Evolutionary conservation across 164 flowering plant genomes (phyloP).

Genomic region (Kalanchoe fedtschenkoi): DNA sequence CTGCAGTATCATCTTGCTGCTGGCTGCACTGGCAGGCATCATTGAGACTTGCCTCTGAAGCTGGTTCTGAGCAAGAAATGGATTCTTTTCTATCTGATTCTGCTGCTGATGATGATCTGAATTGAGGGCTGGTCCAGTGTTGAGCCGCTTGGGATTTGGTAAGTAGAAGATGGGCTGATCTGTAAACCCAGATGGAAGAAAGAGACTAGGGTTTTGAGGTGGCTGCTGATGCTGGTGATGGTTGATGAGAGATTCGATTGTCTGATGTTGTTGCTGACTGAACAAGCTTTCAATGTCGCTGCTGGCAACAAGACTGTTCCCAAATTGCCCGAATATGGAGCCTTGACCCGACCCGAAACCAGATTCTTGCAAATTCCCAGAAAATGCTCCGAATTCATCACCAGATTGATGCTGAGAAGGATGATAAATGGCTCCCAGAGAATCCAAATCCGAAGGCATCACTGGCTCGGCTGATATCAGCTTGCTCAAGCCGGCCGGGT

Average conservation of each 20-base stretch:
- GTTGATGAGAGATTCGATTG: constrained; percentile 39
- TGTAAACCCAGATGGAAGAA: constrained; percentile 29
- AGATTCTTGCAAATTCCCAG: neutral
- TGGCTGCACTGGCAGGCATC: neutral
- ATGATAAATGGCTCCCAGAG: constrained; percentile 8
- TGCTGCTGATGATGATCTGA: neutral
- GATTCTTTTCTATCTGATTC: neutral
- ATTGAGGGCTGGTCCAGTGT: constrained; percentile 9
- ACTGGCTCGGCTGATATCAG: constrained; percentile 17
- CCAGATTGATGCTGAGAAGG: constrained; percentile 15
- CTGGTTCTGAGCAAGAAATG: neutral
- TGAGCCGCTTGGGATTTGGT: constrained; percentile 58
- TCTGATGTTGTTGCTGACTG: constrained; percentile 45
- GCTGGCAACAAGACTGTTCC: no score
- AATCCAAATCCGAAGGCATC: constrained; percentile 6
- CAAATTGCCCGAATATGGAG: constrained; percentile 18
- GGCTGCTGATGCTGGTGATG: constrained; percentile 25
- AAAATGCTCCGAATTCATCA: neutral
- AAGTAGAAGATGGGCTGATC: constrained; percentile 33
- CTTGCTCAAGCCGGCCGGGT: neutral
- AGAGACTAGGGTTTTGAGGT: constrained; percentile 35
- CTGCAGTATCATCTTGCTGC: neutral
- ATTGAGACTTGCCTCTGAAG: neutral
- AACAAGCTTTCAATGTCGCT: constrained; percentile 16
- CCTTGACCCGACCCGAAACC: constrained; percentile 8